Percentiles rank a stretch among this genome's conserved stretches.
Evolutionary conservation across 768 basidiomycete genomes (phyloP).

Genomic region (Mycena leptocephala): DNA sequence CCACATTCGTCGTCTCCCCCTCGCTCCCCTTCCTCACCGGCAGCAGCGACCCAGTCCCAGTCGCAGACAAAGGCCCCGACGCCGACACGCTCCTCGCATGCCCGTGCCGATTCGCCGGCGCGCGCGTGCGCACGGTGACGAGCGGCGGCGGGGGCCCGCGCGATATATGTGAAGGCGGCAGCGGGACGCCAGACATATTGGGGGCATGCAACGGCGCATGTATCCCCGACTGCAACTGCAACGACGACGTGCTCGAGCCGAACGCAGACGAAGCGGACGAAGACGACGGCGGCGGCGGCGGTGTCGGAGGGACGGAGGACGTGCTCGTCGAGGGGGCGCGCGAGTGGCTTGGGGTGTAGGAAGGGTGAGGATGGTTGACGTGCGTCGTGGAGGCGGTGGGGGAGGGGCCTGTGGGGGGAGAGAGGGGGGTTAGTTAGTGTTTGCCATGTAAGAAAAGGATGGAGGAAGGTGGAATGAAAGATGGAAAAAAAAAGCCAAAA

Average conservation of each 20-base stretch:
- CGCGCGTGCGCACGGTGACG: conserved; percentile 12
- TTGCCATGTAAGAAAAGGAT: not conserved
- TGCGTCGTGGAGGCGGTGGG: not conserved
- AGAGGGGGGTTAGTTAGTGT: no score
- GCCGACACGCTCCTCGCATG: conserved; percentile 10
- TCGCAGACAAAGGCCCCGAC: not conserved
- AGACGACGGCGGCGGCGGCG: no score
- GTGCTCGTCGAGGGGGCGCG: not conserved
- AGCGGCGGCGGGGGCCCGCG: conserved; percentile 11
- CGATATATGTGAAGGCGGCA: no score
- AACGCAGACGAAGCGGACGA: no score
- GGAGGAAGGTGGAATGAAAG: no score
- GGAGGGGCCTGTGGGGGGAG: not conserved
- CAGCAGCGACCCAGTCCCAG: not conserved
- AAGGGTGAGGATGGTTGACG: not conserved
- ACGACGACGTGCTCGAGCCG: not conserved
- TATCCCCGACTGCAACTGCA: not conserved
- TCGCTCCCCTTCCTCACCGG: not conserved
- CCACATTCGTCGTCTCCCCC: no score
- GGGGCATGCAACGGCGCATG: not conserved
- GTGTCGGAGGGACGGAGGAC: no score
- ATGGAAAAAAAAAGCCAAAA: not conserved
- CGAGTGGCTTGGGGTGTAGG: not conserved
- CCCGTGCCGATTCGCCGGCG: not conserved
- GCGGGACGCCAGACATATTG: no score